phyloP scores from a whole-genome alignment of 345 rosid genomes.

The Clarkia xantiana region DNA sequence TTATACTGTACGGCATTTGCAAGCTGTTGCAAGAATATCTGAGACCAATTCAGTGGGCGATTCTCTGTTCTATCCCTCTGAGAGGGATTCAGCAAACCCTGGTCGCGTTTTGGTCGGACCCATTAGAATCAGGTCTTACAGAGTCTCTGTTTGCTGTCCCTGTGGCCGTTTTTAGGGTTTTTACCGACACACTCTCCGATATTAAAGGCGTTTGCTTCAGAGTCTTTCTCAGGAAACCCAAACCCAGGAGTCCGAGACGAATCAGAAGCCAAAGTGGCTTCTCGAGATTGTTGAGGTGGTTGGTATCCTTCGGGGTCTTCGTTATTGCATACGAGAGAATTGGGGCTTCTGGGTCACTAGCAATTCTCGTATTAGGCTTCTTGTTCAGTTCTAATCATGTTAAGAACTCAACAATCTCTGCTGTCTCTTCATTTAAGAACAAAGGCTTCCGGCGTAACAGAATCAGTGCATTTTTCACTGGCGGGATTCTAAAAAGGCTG shows the following conservation, averaged over 20 bases:
- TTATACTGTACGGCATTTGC: constrained; percentile 47
- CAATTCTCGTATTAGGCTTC: constrained; percentile 52
- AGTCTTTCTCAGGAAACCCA: constrained; percentile 42
- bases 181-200: constrained; percentile 61
- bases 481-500: constrained; percentile 60
- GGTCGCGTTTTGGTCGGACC: constrained; percentile 76
- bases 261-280: constrained; percentile 37
- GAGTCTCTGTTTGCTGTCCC: constrained; percentile 88
- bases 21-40: constrained; percentile 75
- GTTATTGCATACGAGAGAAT: constrained; percentile 63
- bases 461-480: constrained; percentile 58
- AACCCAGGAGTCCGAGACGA: constrained; percentile 18
- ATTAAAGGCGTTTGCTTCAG: constrained; percentile 44
- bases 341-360: constrained; percentile 54
- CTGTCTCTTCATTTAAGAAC: constrained; percentile 53
- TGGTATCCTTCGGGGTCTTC: constrained; percentile 67
- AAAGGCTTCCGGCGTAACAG: constrained; percentile 45
- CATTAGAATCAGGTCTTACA: constrained; percentile 65
- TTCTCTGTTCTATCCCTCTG: constrained; percentile 80
- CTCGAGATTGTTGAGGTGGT: constrained; percentile 55
- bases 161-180: constrained; percentile 46
- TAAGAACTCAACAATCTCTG: constrained; percentile 41
- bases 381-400: constrained; percentile 47
- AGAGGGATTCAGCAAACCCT: constrained; percentile 82
- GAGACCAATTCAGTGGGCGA: constrained; percentile 92